A percentile compares a stretch with the other conserved stretches of the same genome.
Evolutionary conservation across 805 yeast species (phyloP).

Genomic region (Myxozyma vanderwaltii): DNA sequence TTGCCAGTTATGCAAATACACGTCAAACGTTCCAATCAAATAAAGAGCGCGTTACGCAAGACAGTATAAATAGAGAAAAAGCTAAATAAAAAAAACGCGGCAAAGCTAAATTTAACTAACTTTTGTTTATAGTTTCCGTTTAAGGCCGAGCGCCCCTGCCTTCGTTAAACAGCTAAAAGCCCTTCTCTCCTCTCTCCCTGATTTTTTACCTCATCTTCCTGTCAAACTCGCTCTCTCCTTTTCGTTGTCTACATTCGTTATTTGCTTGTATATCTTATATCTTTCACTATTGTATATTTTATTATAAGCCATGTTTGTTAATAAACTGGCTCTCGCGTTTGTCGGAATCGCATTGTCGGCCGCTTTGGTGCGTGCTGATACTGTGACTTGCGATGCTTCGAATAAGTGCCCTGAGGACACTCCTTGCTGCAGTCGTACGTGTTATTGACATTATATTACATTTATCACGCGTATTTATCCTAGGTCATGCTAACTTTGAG

Average conservation of each 20-base stretch:
- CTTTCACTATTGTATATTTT: not conserved
- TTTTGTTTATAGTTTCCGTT: not conserved
- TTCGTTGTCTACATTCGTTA: not conserved
- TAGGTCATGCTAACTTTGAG: not conserved
- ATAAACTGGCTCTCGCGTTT: not conserved
- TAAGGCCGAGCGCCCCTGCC: not conserved
- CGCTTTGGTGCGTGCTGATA: conserved; percentile 35
- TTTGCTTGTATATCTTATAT: not conserved
- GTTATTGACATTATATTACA: not conserved
- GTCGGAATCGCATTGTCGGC: conserved; percentile 15
- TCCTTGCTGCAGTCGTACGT: conserved; percentile 77
- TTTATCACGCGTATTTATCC: not conserved
- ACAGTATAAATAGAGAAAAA: not conserved
- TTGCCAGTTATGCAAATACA: too few species aligned
- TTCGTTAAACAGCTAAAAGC: not conserved
- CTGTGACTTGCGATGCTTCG: conserved; percentile 55
- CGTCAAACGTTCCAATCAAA: too few species aligned
- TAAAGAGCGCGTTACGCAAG: too few species aligned
- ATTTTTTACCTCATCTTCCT: not conserved
- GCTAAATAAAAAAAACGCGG: not conserved
- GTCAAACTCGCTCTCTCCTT: not conserved
- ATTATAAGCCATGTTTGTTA: not conserved
- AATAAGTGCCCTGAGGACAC: conserved; percentile 66
- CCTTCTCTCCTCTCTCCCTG: not conserved
- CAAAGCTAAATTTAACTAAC: not conserved